phyloP scores from a whole-genome alignment of 164 flowering plant species.

The Kingdonia uniflora region DNA sequence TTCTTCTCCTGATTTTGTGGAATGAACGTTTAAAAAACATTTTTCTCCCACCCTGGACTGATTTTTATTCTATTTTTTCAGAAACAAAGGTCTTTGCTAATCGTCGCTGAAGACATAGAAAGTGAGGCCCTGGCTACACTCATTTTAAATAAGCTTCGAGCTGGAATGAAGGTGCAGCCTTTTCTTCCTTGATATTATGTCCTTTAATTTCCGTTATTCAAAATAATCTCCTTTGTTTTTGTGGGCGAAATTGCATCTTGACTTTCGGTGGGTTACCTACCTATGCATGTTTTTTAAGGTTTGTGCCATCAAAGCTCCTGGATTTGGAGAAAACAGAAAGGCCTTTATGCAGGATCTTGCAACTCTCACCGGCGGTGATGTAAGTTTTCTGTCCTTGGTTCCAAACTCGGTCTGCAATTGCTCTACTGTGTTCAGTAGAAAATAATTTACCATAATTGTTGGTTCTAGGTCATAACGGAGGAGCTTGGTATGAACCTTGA shows the following conservation, averaged over 20 bases:
- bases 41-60: no score
- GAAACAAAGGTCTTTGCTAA: constrained; percentile 83
- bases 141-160: constrained; percentile 82
- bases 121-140: constrained; percentile 93
- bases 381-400: constrained; percentile 11
- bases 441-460: not conserved
- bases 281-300: constrained; percentile 30
- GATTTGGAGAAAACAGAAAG: constrained; percentile 96
- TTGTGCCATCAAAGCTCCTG: constrained; percentile 96
- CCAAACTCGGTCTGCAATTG: no score
- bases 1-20: no score
- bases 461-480: constrained; percentile 57
- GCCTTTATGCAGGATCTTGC: constrained; percentile 77
- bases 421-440: no score
- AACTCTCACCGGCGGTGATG: constrained; percentile 67
- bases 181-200: not conserved
- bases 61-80: constrained; percentile 17
- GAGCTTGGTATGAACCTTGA: constrained; percentile 87
- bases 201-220: not conserved
- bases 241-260: not conserved
- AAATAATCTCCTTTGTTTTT: not conserved
- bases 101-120: constrained; percentile 91
- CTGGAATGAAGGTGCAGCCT: constrained; percentile 75
- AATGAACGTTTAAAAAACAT: no score
- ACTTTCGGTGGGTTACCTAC: not conserved